phyloP scores from a whole-genome alignment of 306 rosid genomes.

The Vigna hirtella region DNA sequence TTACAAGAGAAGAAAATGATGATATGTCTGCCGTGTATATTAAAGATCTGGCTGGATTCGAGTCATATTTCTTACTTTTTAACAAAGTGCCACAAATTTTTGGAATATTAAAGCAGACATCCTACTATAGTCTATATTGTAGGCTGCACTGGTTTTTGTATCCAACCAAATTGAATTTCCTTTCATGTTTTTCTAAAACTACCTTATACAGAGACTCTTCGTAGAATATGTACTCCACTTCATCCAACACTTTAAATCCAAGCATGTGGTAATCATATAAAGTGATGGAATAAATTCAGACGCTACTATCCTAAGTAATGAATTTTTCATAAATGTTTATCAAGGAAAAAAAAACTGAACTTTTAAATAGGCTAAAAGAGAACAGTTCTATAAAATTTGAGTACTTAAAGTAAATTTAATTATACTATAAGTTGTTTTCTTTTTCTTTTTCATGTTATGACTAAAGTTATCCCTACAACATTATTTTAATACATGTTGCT shows the following conservation, averaged over 20 bases:
- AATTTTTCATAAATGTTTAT: not conserved
- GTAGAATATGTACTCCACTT: not conserved
- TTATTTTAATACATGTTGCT: not conserved
- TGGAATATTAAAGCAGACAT: not conserved
- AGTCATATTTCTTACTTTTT: conserved; percentile 2
- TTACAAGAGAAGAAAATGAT: conserved; percentile 25
- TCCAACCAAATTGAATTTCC: conserved; percentile 16
- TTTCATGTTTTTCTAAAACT: not conserved
- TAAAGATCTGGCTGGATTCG: conserved; percentile 21
- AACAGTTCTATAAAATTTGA: no score
- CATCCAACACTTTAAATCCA: not conserved
- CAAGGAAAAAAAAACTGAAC: not conserved
- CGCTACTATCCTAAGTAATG: not conserved
- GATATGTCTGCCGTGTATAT: not conserved
- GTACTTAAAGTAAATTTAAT: no score
- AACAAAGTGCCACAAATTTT: not conserved
- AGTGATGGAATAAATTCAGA: not conserved
- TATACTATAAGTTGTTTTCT: not conserved
- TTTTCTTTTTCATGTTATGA: not conserved
- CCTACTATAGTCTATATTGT: conserved; percentile 6
- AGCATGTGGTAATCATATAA: not conserved
- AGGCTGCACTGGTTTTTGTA: conserved; percentile 17
- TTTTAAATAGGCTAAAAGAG: no score
- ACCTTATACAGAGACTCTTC: not conserved
- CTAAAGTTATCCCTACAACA: not conserved